Base-by-base conservation (phyloP, 768 basidiomycete genomes). In the Pleurotus tuoliensis region DNA sequence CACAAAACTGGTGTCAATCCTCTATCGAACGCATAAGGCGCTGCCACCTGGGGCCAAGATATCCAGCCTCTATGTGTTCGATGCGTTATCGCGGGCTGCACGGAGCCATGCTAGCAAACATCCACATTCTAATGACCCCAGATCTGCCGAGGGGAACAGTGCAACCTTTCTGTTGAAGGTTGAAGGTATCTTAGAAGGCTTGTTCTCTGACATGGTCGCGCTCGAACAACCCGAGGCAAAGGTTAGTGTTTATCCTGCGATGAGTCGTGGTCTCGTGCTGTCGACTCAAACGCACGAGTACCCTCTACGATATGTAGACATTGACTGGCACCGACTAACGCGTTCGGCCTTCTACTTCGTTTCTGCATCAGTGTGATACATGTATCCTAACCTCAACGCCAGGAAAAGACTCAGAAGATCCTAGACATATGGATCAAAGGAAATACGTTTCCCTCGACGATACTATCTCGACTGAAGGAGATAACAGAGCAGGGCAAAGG, bases 371-470 rank as follows among this genome's bases (percentile, higher is more conserved):
- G 24, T 15, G 51, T 53, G 41, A 53, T 53, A 53, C 20, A 53
- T 30, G 41, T 3, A 39, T 53, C 51, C 51, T 53, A 39, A 53
- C 51, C 18, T 61, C 65, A 66, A 66, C 64, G 73, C 68, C 79
- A 98, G 95, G 96, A 97, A 78, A 99, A 99, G 76, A 82, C 91
- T 46, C 88, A 89, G 79, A 98, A 98, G 73, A 86, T 99, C 66
- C 84, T 96, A 72, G 97, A 98, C 75, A 98, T 99, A 66, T 99
- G 96, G 96, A 82, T 80, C 65, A 96, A 95, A 72, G 83, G 86
- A 57, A 83, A 79, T 72, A 96, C 96, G 48, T 99, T 99, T 75
- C 88, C 94, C 57, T 68, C 85, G 65, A 68, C 80, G 63, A 83
- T 90, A 68, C 75, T 95, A 66, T 76, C 84, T 59, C 87, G 85